phyloP scores from a whole-genome alignment of 2,329 filamentous ascomycete genomes.

The Seiridium unicorne region DNA sequence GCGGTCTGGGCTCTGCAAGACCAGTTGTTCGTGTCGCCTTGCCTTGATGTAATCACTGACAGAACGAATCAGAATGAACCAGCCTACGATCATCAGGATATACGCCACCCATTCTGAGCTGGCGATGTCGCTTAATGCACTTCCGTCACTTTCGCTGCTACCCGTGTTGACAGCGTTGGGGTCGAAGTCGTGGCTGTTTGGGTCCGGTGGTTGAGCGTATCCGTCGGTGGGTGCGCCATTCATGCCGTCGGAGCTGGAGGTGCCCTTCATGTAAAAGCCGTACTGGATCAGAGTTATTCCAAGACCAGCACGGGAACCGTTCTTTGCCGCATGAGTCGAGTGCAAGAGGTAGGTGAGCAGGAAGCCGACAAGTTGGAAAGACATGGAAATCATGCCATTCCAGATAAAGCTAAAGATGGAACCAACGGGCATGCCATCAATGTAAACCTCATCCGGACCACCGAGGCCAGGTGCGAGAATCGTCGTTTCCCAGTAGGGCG shows the following conservation, averaged over 20 bases:
- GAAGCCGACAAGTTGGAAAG: constrained; percentile 95
- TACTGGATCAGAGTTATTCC: constrained; percentile 96
- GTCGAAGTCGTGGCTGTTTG: constrained; percentile 87
- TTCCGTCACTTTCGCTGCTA: constrained; percentile 30
- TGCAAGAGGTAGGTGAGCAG: constrained; percentile 96
- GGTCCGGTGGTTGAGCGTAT: constrained; percentile 74
- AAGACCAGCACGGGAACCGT: constrained; percentile 89
- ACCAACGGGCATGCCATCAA: constrained; percentile 91
- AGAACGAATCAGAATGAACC: constrained; percentile 96
- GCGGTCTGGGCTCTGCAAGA: constrained; percentile 88
- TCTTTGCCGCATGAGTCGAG: constrained; percentile 97
- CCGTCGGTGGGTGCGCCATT: constrained; percentile 47
- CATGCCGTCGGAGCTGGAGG: constrained; percentile 42
- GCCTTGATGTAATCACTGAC: constrained; percentile 87
- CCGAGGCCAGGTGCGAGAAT: constrained; percentile 90
- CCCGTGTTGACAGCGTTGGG: constrained; percentile 58
- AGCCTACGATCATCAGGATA: constrained; percentile 91
- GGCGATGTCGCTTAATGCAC: constrained; percentile 56
- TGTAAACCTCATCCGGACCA: constrained; percentile 91
- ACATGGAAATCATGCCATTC: constrained; percentile 97
- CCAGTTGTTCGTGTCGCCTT: constrained; percentile 85
- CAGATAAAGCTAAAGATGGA: constrained; percentile 85
- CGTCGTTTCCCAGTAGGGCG: constrained; percentile 98
- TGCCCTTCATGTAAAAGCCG: constrained; percentile 88
- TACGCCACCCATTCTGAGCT: constrained; percentile 90